Base-by-base conservation (phyloP, 345 rosid species). In the Salix exigua region DNA sequence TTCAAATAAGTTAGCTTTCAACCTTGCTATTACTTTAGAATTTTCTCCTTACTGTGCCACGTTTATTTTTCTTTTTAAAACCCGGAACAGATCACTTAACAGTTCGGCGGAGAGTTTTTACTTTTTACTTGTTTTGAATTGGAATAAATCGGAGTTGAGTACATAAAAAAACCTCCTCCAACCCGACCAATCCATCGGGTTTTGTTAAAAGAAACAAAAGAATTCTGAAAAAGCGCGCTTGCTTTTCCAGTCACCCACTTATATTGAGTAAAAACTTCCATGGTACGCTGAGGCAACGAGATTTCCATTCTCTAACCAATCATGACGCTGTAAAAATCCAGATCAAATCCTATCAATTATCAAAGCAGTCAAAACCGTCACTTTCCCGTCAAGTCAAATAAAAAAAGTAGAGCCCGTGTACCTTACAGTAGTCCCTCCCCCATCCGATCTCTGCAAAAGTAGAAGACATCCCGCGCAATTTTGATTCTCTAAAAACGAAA, bases 381-480 rank as follows among this genome's bases (percentile, higher is more conserved):
- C 23, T 5, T 19, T 51, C 7, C n/a, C 4, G 44, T 40, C 44
- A 40, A 40, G 14, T 40, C 44, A 40, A 33, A 40, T 10, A 10
- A 40, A 0, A 0, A 46, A 46, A 46, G 50, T 13, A 46, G 50
- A 46, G 50, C 4, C 18, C 50, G 4, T 13, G 5, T 12, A 7
- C 19, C n/a, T 40, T 37, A 68, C 53, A 6, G 26, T 60, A 60
- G 62, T 6, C 68, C 38, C 18, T 60, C 12, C 7, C 10, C 1
- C 51, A 1, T 6, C 66, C 8, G 72, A 78, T 66, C 38, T 26
- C 58, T 65, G n/a, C 68, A 14, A n/a, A 19, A 19, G 48, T 38
- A 70, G 51, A 33, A n/a, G 16, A 30, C 5, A 9, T 28, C 68
- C 72, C 82, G 75, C 78, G 75, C 69, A 40, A 74, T 75, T 75